Base-by-base conservation (phyloP, 345 rosid species). In the Eutrema japonicum region DNA sequence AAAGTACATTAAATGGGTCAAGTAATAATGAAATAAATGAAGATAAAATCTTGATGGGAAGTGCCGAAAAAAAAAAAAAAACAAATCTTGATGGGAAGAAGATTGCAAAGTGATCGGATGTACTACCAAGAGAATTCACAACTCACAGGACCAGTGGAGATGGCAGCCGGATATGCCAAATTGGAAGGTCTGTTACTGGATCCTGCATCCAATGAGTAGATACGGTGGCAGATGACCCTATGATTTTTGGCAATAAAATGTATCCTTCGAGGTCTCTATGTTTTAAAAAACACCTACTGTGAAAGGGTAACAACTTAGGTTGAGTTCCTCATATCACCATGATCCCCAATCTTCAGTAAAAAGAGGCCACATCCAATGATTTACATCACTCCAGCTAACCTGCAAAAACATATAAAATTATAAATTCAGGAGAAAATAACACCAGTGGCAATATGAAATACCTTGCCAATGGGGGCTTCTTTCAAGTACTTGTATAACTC, bases 351-450 rank as follows among this genome's bases (percentile, higher is more conserved):
- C 79, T 75, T 93, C 93, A 45, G 88, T 68, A 80, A 85, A 90
- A 60, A 93, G 90, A 12, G 98, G 97, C 97, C 97, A 93, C 98
- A 93, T 90, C 97, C 97, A 93, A 70, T 93, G 97, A 57, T 80
- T 81, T 71, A 90, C 92, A 71, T 93, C 97, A 80, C 77, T 84
- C 98, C 97, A 93, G 75, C 87, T 82, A 71, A 85, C 84, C 98
- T 93, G 46, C 7, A 60, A 38, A 71, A n/a, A 5, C 40, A 58
- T n/a, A 50, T 45, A 41, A 10, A 13, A 8, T 29, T 38, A 8
- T 22, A 64, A 45, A 52, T 36, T 43, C 37, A 54, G 29, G 37
- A 59, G 48, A 56, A 50, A 62, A 37, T 63, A 68, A 62, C 48
- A 59, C 1, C 37, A 30, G 0, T 5, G 10, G 47, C 36, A 72